Evolutionary conservation across 75 land plant species (phyloP).

Genomic region (Adiantum capillusveneris): DNA sequence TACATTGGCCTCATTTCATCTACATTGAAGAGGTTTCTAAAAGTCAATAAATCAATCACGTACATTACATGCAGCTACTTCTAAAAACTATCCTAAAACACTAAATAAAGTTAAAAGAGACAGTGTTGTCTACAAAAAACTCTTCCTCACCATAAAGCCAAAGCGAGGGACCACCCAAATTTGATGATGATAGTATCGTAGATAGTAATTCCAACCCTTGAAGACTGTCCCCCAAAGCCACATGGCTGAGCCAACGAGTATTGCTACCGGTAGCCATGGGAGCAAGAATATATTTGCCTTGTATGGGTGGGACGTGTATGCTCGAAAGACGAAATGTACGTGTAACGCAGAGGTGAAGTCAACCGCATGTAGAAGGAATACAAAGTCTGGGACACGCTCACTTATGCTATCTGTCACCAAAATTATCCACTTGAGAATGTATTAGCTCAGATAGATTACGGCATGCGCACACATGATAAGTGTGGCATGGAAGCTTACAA

Average conservation of each 20-base stretch:
- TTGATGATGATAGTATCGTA: constrained; percentile 41
- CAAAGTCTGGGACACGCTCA: constrained; percentile 64
- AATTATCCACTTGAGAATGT: too few species aligned
- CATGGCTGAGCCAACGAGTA: constrained; percentile 27
- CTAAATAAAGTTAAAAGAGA: too few species aligned
- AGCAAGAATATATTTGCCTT: constrained; percentile 21
- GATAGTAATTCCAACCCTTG: constrained; percentile 36
- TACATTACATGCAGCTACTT: too few species aligned
- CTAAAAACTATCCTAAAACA: too few species aligned
- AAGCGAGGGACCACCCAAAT: constrained; percentile 74
- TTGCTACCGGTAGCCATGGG: constrained; percentile 29
- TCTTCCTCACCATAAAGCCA: constrained; percentile 69
- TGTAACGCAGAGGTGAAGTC: constrained; percentile 58
- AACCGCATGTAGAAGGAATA: constrained; percentile 74
- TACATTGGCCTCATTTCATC: not conserved
- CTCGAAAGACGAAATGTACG: constrained; percentile 41
- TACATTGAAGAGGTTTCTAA: too few species aligned
- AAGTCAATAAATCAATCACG: too few species aligned
- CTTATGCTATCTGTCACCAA: not conserved
- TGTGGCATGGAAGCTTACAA: too few species aligned
- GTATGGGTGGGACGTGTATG: constrained; percentile 39
- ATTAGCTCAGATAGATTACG: too few species aligned
- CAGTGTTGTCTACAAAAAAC: too few species aligned
- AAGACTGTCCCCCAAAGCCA: constrained; percentile 64
- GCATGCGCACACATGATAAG: too few species aligned